These are phyloP conservation scores for Clitopilus passeckerianus DNA, from an alignment of 768 basidiomycete genomes.

Conservation along the genomic window DNA sequence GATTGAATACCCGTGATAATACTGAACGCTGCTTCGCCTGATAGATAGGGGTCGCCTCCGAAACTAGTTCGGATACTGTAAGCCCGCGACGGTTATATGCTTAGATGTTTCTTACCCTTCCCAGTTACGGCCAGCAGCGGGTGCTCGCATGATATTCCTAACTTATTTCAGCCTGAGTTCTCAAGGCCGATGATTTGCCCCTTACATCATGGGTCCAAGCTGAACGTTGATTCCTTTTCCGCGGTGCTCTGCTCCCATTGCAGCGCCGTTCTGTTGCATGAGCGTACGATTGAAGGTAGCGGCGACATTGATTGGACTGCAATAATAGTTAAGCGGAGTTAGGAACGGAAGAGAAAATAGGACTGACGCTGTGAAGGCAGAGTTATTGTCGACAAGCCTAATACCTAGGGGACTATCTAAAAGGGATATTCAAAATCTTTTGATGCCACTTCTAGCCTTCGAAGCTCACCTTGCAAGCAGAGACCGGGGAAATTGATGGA, in stretches of 20 bases:
- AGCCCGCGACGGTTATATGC: neutral
- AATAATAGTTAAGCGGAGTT: neutral
- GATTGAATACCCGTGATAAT: slow-evolving; percentile 47
- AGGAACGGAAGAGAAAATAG: neutral
- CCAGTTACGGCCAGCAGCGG: slow-evolving; percentile 48
- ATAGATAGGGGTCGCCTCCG: slow-evolving; percentile 48
- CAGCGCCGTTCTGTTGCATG: slow-evolving; percentile 49
- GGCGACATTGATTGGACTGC: slow-evolving; percentile 43
- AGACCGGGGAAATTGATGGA: slow-evolving; percentile 47
- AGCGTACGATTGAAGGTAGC: slow-evolving; percentile 51
- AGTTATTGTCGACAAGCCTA: slow-evolving; percentile 38
- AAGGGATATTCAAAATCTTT: neutral
- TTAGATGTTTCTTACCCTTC: slow-evolving; percentile 31
- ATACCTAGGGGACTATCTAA: slow-evolving; percentile 46
- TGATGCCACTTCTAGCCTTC: neutral
- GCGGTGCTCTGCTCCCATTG: slow-evolving; percentile 56
- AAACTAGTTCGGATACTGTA: slow-evolving; percentile 24
- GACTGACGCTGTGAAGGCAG: slow-evolving; percentile 45
- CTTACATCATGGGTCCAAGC: slow-evolving; percentile 46
- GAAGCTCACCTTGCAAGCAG: slow-evolving; percentile 38
- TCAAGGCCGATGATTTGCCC: neutral
- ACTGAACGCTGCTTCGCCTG: slow-evolving; percentile 50
- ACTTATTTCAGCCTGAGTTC: neutral
- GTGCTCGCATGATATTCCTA: slow-evolving; percentile 41
- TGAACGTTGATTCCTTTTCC: slow-evolving; percentile 57